Evolutionary conservation across 768 basidiomycete genomes (phyloP), one percentile per base, ranked within the genome.

Genomic region (Punctularia strigosozonata): DNA sequence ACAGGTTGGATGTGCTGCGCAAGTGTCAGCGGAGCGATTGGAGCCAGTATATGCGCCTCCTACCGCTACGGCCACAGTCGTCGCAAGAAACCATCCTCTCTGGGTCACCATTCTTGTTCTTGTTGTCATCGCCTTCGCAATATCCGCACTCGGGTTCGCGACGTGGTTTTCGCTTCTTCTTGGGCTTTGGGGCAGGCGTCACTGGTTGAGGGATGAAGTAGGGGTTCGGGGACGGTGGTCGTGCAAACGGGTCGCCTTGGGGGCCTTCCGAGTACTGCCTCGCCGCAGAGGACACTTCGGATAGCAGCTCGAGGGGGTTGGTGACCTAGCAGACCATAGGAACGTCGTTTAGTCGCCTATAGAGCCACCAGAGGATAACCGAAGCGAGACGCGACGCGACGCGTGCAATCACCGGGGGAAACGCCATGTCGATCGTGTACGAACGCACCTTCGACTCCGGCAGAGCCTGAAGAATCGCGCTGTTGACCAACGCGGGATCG

Each of bases 1-100:
- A 55, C 92, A 98, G 33, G 75, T 79, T n/a, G 82, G 81, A 58
- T 98, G 92, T 21, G 82, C 89, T 88, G 43, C 18, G 41, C 25
- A 21, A 44, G 43, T 30, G 25, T 30, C 31, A 40, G 31, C 13
- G 6, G 39, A 26, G 30, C 5, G 25, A 46, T 5, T 13, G 22
- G 21, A 36, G 28, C 19, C 21, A 6, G 23, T 21, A 25, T 33
- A 3, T 19, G 39, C 31, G 41, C 38, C 34, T 62, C 71, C 39
- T 51, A 84, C 92, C 87, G 49, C 80, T 88, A 33, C 83, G 72
- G 2, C 83, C 83, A 56, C 91, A 97, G 46, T 80, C 77, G 43
- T 66, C 63, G 56, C 91, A 97, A 42, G 77, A 77, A 17, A 84
- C 68, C 77, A 94, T 77, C 17, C 50, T 49, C 52, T 95, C 91